Conservation (phyloP, 768 basidiomycete species). For the Neoboletus magnificus region DNA sequence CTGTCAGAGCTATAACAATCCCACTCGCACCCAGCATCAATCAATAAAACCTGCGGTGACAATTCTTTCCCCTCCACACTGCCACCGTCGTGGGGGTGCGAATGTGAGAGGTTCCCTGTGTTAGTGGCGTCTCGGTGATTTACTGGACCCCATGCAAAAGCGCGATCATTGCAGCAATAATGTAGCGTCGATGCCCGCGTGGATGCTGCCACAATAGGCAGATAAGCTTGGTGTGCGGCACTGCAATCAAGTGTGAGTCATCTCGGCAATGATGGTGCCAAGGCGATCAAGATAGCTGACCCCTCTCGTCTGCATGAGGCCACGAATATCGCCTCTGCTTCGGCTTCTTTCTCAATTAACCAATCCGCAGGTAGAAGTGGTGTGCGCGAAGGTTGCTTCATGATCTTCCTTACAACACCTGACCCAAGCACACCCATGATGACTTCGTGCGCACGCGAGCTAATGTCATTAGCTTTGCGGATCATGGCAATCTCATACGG, state of each 20-base stretch:
- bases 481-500: constrained; percentile 71
- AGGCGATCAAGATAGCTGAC: constrained; percentile 41
- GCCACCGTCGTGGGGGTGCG: constrained; percentile 18
- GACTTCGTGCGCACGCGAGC: constrained; percentile 84
- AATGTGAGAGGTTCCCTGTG: constrained; percentile 42
- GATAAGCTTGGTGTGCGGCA: constrained; percentile 83
- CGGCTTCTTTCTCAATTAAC: constrained; percentile 88
- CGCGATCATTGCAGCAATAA: constrained; percentile 90
- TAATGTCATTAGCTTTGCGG: constrained; percentile 77
- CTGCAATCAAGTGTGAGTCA: constrained; percentile 36
- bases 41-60: constrained; percentile 73
- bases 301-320: constrained; percentile 87
- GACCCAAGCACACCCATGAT: constrained; percentile 88
- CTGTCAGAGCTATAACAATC: constrained; percentile 63
- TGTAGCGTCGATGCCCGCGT: constrained; percentile 86
- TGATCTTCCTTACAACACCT: constrained; percentile 58
- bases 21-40: constrained; percentile 96
- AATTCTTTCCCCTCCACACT: constrained; percentile 34
- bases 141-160: constrained; percentile 82
- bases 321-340: constrained; percentile 92
- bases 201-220: constrained; percentile 89
- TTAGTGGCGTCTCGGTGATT: constrained; percentile 54
- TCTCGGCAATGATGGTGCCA: neutral
- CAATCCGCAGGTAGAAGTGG: constrained; percentile 74
- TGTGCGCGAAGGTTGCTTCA: constrained; percentile 37